phyloP scores from a whole-genome alignment of 2,329 filamentous ascomycete species.

The Trichoderma sp. region DNA sequence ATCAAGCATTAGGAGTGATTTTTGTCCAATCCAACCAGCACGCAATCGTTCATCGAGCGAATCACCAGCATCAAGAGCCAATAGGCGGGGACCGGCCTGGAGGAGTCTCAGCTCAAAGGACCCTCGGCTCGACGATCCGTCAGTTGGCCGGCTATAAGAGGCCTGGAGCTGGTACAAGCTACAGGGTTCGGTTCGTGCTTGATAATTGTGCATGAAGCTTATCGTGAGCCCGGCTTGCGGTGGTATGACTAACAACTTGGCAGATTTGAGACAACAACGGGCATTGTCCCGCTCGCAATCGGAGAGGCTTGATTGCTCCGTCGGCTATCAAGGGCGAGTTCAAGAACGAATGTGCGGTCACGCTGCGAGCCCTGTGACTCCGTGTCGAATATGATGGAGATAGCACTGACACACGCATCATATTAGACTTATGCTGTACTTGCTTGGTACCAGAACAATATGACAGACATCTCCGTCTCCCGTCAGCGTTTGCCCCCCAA shows the following conservation, averaged over 20 bases:
- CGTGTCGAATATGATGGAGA: not conserved
- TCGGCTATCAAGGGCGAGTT: not conserved
- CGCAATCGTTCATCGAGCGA: not conserved
- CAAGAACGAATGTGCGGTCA: not conserved
- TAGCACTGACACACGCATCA: constrained; percentile 2
- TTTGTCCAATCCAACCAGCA: not conserved
- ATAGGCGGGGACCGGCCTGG: not conserved
- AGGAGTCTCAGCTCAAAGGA: not conserved
- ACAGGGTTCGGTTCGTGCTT: not conserved
- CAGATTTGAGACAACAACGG: not conserved
- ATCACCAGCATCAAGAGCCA: not conserved
- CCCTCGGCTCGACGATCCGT: not conserved
- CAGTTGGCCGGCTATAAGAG: not conserved
- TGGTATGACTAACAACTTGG: not conserved
- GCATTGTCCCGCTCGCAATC: not conserved
- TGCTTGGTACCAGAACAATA: not conserved
- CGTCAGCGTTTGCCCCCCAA: not conserved
- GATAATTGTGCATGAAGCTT: not conserved
- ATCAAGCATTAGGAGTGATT: not conserved
- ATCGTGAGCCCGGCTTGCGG: not conserved
- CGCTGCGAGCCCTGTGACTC: not conserved
- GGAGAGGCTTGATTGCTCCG: not conserved
- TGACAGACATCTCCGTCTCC: not conserved
- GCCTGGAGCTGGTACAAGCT: not conserved
- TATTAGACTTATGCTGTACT: not conserved